Percentiles rank a stretch among this genome's conserved stretches.
phyloP scores from a whole-genome alignment of 192 early-diverging fungal genomes.

The Podila epicladia region DNA sequence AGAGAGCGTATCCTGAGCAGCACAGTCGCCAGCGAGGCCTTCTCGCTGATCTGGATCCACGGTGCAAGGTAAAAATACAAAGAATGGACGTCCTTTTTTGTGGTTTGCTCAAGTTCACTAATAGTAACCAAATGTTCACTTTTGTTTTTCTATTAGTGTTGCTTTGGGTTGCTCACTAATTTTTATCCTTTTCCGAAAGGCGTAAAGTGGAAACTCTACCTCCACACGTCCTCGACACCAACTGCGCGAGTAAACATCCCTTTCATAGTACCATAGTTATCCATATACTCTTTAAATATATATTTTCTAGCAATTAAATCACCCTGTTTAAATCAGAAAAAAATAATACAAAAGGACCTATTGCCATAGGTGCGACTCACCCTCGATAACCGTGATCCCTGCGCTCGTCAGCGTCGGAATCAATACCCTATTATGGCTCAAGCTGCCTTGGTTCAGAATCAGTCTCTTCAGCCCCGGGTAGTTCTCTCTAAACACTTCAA shows the following conservation, averaged over 20 bases:
- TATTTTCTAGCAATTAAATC: background rate
- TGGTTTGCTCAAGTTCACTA: too few species aligned
- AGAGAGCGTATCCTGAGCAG: conserved; percentile 25
- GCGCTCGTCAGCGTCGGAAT: background rate
- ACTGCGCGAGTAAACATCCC: too few species aligned
- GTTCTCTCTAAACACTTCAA: background rate
- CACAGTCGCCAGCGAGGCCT: conserved; percentile 27
- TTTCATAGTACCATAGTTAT: too few species aligned
- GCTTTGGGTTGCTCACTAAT: conserved; percentile 22
- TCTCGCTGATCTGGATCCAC: conserved; percentile 37
- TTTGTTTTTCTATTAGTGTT: background rate
- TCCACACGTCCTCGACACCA: too few species aligned
- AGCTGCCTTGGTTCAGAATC: background rate
- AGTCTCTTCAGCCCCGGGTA: background rate
- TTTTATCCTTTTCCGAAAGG: conserved; percentile 36
- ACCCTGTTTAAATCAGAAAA: background rate
- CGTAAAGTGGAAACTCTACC: background rate
- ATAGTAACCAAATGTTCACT: background rate
- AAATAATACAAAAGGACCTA: background rate
- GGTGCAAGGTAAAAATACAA: conserved; percentile 18
- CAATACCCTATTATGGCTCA: background rate
- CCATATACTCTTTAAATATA: too few species aligned
- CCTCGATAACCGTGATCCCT: background rate
- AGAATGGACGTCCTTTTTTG: background rate
- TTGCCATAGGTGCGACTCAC: background rate